These are phyloP conservation scores for Cryptococcus neoformans DNA, from an alignment of 1,284 basidiomycete species.

Conservation along the genomic window DNA sequence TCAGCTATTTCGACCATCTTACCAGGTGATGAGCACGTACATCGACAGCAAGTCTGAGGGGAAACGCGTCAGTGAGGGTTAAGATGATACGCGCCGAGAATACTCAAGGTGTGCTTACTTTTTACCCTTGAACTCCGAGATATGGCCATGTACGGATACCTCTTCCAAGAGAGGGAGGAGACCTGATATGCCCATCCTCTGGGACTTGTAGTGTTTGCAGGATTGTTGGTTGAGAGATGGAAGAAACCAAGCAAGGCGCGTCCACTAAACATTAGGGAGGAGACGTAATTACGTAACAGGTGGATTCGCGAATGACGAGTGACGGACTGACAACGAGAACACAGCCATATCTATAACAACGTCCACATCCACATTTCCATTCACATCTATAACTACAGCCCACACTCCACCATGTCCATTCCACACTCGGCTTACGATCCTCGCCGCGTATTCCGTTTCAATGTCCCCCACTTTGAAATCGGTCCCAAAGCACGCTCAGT, in stretches of 20 bases:
- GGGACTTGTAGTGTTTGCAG: not conserved
- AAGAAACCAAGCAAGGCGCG: not conserved
- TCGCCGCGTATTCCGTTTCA: conserved; percentile 67
- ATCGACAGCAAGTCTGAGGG: conserved; percentile 31
- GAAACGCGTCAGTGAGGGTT: conserved; percentile 6
- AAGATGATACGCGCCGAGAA: not conserved
- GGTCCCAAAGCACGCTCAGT: conserved; percentile 59
- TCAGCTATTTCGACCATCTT: not conserved
- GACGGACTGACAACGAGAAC: too few species aligned
- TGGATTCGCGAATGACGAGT: not conserved
- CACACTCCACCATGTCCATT: conserved; percentile 20
- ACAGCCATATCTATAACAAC: too few species aligned
- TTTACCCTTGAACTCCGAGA: conserved; percentile 77
- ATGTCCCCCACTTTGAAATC: conserved; percentile 49
- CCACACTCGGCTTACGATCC: conserved; percentile 72
- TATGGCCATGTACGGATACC: conserved; percentile 71
- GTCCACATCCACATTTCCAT: too few species aligned
- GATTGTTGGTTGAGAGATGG: not conserved
- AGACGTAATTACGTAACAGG: too few species aligned
- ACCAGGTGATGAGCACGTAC: conserved; percentile 21
- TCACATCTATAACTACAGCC: not conserved
- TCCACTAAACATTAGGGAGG: not conserved
- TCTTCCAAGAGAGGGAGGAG: conserved; percentile 89
- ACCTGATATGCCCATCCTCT: conserved; percentile 85
- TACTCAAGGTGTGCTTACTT: conserved; percentile 49